Base-by-base conservation (phyloP, 2,329 filamentous ascomycete species). In the Cladosporium colombiae region DNA sequence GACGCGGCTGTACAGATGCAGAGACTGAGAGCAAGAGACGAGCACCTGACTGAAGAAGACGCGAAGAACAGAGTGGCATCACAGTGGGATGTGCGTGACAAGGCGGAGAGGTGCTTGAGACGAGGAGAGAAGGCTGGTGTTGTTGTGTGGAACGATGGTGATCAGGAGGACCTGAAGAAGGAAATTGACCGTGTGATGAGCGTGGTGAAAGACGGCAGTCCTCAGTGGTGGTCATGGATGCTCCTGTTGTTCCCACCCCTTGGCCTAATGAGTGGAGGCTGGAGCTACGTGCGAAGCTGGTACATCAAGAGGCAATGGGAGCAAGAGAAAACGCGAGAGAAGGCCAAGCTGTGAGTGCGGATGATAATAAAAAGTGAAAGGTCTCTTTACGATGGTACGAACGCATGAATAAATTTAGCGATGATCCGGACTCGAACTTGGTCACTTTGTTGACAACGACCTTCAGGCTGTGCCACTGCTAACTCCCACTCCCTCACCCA, bases 111-210 rank as follows among this genome's bases (percentile, higher is more conserved):
- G 75, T 91, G 89, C 67, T 83, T 90, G 78, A 87, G 85, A 56
- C 82, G 92, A 53, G 87, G 87, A 4, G 73, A 76, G 50, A 82
- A 81, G 7, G 85, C 84, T 57, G 94, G 93, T 0, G 85, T 93
- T 3, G 92, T 97, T 37, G 85, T 99, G 27, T 95, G 91, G 91
- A 99, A 99, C 79, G 94, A 98, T 79, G 87, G 86, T 2, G 87
- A 87, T 56, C 88, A 83, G 74, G 88, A 88, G 40, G 87, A 92
- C 68, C 77, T 99, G 74, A 85, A 86, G 78, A 78, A 74, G 60
- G 88, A 92, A 76, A 81, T 98, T 13, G 83, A 84, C 61, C 81
- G 80, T 66, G 90, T 89, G 8, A 87, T 98, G 81, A 74, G 73
- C 4, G 83, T 84, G 67, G 80, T 97, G 44, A 83, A 82, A 72